Conservation (phyloP, 2,329 filamentous ascomycete species). For the Fusarium humuli region DNA sequence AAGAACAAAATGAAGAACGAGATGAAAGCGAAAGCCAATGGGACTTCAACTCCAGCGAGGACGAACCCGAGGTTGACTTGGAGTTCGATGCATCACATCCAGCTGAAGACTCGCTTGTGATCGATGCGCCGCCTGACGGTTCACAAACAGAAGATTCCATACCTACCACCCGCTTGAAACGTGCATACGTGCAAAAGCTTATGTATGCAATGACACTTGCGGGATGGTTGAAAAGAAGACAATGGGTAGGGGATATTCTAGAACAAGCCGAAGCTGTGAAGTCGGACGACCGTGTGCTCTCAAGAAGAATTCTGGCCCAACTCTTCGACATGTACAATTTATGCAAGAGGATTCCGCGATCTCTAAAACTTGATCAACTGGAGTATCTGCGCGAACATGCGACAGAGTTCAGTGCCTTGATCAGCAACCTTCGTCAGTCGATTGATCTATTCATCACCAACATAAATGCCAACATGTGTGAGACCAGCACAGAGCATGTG, state of each 20-base stretch:
- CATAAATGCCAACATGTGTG: constrained; percentile 12
- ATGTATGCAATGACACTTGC: constrained; percentile 6
- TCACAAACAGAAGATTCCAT: constrained; percentile 1
- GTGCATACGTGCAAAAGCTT: constrained; percentile 15
- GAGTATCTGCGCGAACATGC: constrained; percentile 25
- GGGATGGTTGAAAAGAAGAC: constrained; percentile 24
- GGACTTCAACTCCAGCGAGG: background rate
- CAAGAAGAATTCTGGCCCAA: constrained; percentile 23
- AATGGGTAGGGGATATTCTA: constrained; percentile 24
- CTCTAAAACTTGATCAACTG: constrained; percentile 24
- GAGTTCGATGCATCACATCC: background rate
- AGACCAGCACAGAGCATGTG: background rate
- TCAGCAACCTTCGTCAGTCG: constrained; percentile 17
- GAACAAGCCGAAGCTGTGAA: background rate
- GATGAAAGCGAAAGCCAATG: background rate
- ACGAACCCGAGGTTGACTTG: constrained; percentile 1
- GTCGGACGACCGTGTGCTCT: constrained; percentile 1
- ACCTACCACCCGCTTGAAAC: constrained; percentile 15
- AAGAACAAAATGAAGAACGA: background rate
- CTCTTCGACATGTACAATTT: constrained; percentile 28
- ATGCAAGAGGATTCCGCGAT: constrained; percentile 30
- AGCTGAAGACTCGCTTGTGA: constrained; percentile 37
- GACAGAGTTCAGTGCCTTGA: background rate
- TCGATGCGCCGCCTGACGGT: constrained; percentile 23
- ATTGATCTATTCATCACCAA: constrained; percentile 18